These are phyloP conservation scores for Sorghum bicolor DNA, from an alignment of 176 grass and related monocot genomes.

Conservation along the genomic window Sorghum_bicolor_NCBIv3 NC_012875.2:53436501-53437000, in stretches of 20 bases:
- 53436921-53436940: neutral
- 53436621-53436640: no score
- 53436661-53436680: no score
- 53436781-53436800: neutral
- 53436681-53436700: neutral
- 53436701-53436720: neutral
- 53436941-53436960: conserved; percentile 78
- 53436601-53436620: neutral
- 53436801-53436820: neutral
- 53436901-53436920: conserved; percentile 2
- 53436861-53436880: neutral
- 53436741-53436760: no score
- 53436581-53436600: neutral
- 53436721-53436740: no score
- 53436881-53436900: neutral
- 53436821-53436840: neutral
- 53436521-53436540: conserved; percentile 95
- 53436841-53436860: neutral
- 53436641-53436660: no score
- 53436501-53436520: conserved; percentile 89
- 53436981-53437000: conserved; percentile 93
- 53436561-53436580: neutral
- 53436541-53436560: conserved; percentile 1
- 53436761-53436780: neutral
- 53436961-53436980: conserved; percentile 90